phyloP scores from a whole-genome alignment of 2,329 filamentous ascomycete genomes.

The Zymoseptoria ardabiliae region DNA sequence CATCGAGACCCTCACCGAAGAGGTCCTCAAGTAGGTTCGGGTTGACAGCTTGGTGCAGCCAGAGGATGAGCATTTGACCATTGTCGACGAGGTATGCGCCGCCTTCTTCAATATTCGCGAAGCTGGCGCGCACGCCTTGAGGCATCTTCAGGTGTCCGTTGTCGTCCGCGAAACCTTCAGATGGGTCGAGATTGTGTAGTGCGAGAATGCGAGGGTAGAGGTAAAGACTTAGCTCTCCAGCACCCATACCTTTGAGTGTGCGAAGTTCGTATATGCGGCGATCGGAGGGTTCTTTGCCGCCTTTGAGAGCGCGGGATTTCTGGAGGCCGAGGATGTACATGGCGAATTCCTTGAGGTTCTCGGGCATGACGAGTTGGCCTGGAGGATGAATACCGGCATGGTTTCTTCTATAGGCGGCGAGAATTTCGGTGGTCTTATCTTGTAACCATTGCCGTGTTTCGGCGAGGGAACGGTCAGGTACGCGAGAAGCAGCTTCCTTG shows the following conservation, averaged over 20 bases:
- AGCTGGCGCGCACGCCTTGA: constrained; percentile 70
- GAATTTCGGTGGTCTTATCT: constrained; percentile 87
- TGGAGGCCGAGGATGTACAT: constrained; percentile 91
- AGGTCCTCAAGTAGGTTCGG: constrained; percentile 86
- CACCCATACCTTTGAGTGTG: constrained; percentile 80
- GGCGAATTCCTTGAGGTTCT: constrained; percentile 89
- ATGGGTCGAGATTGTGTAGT: constrained; percentile 77
- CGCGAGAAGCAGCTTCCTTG: constrained; percentile 87
- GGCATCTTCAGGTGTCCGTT: constrained; percentile 84
- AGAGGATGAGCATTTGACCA: constrained; percentile 82
- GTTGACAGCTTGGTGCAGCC: constrained; percentile 87
- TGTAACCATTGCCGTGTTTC: constrained; percentile 77
- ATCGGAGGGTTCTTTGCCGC: constrained; percentile 83
- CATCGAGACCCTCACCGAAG: constrained; percentile 68
- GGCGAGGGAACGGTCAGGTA: constrained; percentile 65
- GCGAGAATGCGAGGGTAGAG: constrained; percentile 92
- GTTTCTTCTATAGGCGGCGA: constrained; percentile 87
- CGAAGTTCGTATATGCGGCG: constrained; percentile 85
- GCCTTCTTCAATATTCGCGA: constrained; percentile 80
- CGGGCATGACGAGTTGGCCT: constrained; percentile 87
- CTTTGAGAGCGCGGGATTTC: constrained; percentile 89
- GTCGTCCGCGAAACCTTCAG: constrained; percentile 89
- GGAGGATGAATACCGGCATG: constrained; percentile 81
- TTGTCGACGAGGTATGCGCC: constrained; percentile 95
- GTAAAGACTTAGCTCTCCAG: constrained; percentile 78